A percentile compares a stretch with the other conserved stretches of the same genome.
phyloP scores from a whole-genome alignment of 106 monocot genomes.

The Iris macrosiphon region DNA sequence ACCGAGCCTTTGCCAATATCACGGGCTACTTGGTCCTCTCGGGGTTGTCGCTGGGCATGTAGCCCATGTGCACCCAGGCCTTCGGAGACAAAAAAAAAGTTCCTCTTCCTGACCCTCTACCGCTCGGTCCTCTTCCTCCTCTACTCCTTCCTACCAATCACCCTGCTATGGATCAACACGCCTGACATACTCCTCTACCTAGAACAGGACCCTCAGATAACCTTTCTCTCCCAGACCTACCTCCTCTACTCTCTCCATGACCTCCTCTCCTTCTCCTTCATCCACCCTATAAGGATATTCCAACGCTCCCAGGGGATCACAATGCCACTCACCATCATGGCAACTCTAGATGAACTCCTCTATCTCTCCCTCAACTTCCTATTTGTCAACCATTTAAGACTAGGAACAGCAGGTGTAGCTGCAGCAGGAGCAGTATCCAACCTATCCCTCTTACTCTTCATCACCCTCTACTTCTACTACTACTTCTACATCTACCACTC shows the following conservation, averaged over 20 bases:
- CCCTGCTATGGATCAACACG: conserved; percentile 33
- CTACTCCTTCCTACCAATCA: conserved; percentile 28
- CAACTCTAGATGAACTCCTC: conserved; percentile 9
- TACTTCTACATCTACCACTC: conserved; percentile 1
- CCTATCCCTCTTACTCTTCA: conserved; percentile 11
- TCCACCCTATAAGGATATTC: conserved; percentile 39
- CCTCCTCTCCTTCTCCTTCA: conserved; percentile 44
- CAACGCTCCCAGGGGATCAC: conserved; percentile 47
- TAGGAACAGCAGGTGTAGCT: conserved; percentile 27
- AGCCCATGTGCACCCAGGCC: conserved; percentile 45
- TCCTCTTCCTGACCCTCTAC: conserved; percentile 30
- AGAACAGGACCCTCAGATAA: conserved; percentile 33
- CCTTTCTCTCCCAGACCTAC: conserved; percentile 23
- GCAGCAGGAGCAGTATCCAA: conserved; percentile 35
- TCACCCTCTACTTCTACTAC: background rate
- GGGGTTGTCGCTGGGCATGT: conserved; percentile 38
- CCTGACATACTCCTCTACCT: conserved; percentile 24
- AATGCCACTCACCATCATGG: conserved; percentile 17
- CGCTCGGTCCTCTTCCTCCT: conserved; percentile 47
- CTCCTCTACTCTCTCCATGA: conserved; percentile 31
- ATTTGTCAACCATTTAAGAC: conserved; percentile 9
- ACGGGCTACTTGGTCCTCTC: conserved; percentile 40
- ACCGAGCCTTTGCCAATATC: conserved; percentile 56
- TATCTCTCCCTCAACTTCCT: conserved; percentile 29
- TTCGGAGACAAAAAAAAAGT: conserved; percentile 24